A percentile compares a stretch with the other conserved stretches of the same genome.
Conservation (phyloP, 108 stramenopile species). For the Nitzschia inconspicua region DNA sequence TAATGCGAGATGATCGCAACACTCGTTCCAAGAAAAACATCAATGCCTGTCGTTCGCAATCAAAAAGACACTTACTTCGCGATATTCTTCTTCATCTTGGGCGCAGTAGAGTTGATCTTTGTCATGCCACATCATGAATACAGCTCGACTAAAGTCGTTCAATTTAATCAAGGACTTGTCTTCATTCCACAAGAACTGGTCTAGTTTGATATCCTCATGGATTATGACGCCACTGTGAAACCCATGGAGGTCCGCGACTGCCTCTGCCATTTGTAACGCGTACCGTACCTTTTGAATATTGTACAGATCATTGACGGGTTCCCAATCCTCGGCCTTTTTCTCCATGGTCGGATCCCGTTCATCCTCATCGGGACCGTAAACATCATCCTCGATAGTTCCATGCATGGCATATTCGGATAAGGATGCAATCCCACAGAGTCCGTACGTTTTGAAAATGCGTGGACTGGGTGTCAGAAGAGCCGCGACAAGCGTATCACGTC, state of each 20-base stretch:
- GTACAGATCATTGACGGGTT: not conserved
- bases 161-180: constrained; percentile 52
- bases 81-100: constrained; percentile 40
- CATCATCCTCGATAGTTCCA: constrained; percentile 38
- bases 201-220: constrained; percentile 59
- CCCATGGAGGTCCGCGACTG: constrained; percentile 64
- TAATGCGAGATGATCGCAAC: not conserved
- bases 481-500: constrained; percentile 76
- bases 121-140: constrained; percentile 54
- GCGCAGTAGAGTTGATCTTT: constrained; percentile 52
- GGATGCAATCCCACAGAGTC: constrained; percentile 56
- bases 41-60: too few species aligned
- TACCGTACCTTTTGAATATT: constrained; percentile 42
- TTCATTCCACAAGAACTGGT: constrained; percentile 50
- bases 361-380: constrained; percentile 7
- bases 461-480: constrained; percentile 64
- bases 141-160: constrained; percentile 82
- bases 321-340: not conserved
- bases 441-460: constrained; percentile 65
- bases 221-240: constrained; percentile 52
- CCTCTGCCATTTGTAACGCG: constrained; percentile 68
- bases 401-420: constrained; percentile 45
- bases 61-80: constrained; percentile 17
- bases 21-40: too few species aligned
- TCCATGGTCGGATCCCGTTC: constrained; percentile 29